Evolutionary conservation across 139 green algal species (phyloP).

Genomic region (Chlorella sp.): DNA sequence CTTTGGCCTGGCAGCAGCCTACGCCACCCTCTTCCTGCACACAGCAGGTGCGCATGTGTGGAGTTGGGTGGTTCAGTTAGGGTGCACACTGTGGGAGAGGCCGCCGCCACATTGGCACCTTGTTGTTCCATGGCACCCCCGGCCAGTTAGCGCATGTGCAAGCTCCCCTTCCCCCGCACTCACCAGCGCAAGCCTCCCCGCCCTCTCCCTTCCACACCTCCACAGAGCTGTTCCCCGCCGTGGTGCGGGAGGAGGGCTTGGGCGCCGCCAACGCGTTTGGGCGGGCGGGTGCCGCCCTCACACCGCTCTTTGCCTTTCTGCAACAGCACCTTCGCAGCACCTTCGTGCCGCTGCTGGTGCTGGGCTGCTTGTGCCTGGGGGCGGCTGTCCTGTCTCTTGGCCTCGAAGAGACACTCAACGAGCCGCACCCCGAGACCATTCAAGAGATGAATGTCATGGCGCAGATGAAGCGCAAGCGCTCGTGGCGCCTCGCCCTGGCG

Average conservation of each 20-base stretch:
- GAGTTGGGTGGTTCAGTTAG: not conserved
- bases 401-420: conserved; percentile 37
- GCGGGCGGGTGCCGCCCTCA: not conserved
- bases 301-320: conserved; percentile 37
- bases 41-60: conserved; percentile 2
- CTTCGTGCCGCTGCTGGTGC: conserved; percentile 31
- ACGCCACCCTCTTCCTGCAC: conserved; percentile 19
- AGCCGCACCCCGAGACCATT: conserved; percentile 24
- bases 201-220: not conserved
- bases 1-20: conserved; percentile 41
- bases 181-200: too few relatives aligned
- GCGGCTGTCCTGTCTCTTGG: not conserved
- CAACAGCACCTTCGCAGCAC: not conserved
- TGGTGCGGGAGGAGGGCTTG: conserved; percentile 37
- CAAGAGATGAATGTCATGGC: conserved; percentile 30
- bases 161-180: too few relatives aligned
- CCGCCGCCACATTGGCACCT: too few relatives aligned
- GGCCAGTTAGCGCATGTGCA: too few relatives aligned
- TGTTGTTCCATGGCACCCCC: too few relatives aligned
- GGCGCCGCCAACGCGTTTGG: not conserved
- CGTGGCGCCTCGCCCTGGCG: conserved; percentile 19
- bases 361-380: conserved; percentile 30
- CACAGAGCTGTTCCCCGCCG: conserved; percentile 35
- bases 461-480: conserved; percentile 7
- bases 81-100: too few relatives aligned